phyloP scores from a whole-genome alignment of 352 stramenopile genomes.

The Globisporangium acanthophoron region DNA sequence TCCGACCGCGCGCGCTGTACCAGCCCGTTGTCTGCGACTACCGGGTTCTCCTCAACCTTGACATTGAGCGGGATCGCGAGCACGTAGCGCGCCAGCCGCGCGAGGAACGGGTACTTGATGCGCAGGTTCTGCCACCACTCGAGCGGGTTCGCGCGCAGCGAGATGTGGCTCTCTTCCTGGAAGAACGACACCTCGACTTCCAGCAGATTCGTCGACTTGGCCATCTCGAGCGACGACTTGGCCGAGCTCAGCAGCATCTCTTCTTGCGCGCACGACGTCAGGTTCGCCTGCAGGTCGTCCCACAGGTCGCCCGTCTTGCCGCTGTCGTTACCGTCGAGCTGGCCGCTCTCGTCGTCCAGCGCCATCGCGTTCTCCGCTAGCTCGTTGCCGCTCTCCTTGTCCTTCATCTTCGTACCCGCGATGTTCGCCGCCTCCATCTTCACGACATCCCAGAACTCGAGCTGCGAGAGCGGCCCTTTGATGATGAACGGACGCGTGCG shows the following conservation, averaged over 20 bases:
- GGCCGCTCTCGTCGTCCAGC: constrained; percentile 27
- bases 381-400: constrained; percentile 41
- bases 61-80: constrained; percentile 57
- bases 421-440: constrained; percentile 54
- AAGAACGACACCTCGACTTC: constrained; percentile 80
- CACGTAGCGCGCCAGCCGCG: constrained; percentile 57
- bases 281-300: constrained; percentile 73
- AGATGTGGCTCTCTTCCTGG: constrained; percentile 58
- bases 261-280: constrained; percentile 65
- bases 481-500: constrained; percentile 74
- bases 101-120: constrained; percentile 77
- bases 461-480: constrained; percentile 49
- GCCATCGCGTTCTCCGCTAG: constrained; percentile 26
- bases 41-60: constrained; percentile 43
- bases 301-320: constrained; percentile 47
- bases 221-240: constrained; percentile 61
- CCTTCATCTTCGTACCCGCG: constrained; percentile 42
- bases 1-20: constrained; percentile 26
- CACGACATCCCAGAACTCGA: constrained; percentile 68
- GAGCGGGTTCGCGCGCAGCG: constrained; percentile 51
- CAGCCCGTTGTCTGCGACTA: constrained; percentile 36
- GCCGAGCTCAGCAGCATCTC: constrained; percentile 63
- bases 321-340: constrained; percentile 18
- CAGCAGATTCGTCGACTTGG: constrained; percentile 69
- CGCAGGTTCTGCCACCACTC: constrained; percentile 76